Base-by-base conservation (phyloP, 225 moss, liverwort and hornwort genomes). In the Marchantia paleacea region DNA sequence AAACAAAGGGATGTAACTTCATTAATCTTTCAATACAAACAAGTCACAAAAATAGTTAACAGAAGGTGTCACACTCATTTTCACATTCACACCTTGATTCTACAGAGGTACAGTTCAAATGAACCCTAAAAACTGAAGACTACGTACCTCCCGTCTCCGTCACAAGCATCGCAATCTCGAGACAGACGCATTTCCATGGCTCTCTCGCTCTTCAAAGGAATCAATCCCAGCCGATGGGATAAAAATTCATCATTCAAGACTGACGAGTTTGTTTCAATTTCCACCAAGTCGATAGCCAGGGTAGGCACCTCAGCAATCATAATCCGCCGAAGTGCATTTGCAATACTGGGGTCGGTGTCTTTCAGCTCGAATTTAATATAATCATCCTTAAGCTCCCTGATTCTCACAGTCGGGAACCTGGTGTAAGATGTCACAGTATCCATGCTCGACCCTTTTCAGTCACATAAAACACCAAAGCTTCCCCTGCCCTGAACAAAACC, bases 161-260 rank as follows among this genome's bases (percentile, higher is more conserved):
- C 99, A 77, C 99, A 99, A 20, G 92, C 89, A 79, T 92, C 97
- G 78, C 97, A 99, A 76, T 99, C 97, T 65, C 95, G 95, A 64
- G 97, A 95, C 70, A 99, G 83, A 0, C 97, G 89, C 97, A 99
- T 99, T 80, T 99, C 95, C 97, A 95, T 95, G 31, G 97, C 97
- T 55, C 92, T 91, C 83, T 99, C 95, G 69, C 97, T 99, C 39
- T 85, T 82, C 9, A 99, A 89, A 24, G 97, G 97, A 78, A 99
- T 92, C 49, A 99, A 88, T 0, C 97, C 97, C 47, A 99, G 91
- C 0, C 97, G 92, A 81, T 99, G 97, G 55, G 97, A 88, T 67
- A 99, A 83, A 64, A 99, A 99, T 83, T 99, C 97, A 72, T 99
- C 97, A 83, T 99, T 95, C 29, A 99, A 87, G 78, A 99, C 97